Evolutionary conservation across 208 protist genomes (phyloP), one percentile per base, ranked within the genome.

Genomic region (Acanthamoeba triangularis): DNA sequence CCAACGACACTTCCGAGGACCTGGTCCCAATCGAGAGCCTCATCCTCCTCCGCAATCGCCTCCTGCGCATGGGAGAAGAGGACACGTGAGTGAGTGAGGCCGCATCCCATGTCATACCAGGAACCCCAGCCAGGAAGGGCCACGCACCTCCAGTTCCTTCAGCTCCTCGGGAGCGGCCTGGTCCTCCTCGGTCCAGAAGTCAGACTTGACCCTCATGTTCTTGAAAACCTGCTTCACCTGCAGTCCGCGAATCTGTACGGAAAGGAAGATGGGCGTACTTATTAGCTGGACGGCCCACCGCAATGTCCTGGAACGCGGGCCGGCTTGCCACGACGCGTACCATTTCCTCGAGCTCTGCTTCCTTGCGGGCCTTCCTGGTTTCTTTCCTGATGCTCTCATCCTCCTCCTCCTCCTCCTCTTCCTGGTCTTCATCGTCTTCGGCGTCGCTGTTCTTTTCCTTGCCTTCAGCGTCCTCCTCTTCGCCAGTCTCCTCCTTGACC

Each of bases 1-100:
- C 85, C 85, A 23, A 92, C 85, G 35, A 92, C 85, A 35, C 85
- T 92, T 41, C 85, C 85, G 5, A 92, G 61, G 49, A 92, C 61
- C 37, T 92, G 59, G 33, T 92, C 85, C 85, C 85, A 92, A 72
- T 92, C 85, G 20, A 56, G 44, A 18, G 18, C 85, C 1, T 92
- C 85, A 25, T 65, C 85, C 13, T 92, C 59, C 52, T 84, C 35
- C 4, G 35, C 74, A 30, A 84, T 6, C 74, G n/a, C 28, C 6
- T 69, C 14, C n/a, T 69, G 63, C 35, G 63, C 3, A 16, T 35
- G 8, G 28, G n/a, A 13, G 18, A 35, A 3, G 28, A 6, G 25
- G 35, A n/a, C 63, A 69, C 14, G 35, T 61, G 11, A 52, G 11
- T 52, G 11, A 52, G 11, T 52, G 11, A 52, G 11, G 49, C 49